Base-by-base conservation (phyloP, 129 eudicot species). In the Solidago caesia region DNA sequence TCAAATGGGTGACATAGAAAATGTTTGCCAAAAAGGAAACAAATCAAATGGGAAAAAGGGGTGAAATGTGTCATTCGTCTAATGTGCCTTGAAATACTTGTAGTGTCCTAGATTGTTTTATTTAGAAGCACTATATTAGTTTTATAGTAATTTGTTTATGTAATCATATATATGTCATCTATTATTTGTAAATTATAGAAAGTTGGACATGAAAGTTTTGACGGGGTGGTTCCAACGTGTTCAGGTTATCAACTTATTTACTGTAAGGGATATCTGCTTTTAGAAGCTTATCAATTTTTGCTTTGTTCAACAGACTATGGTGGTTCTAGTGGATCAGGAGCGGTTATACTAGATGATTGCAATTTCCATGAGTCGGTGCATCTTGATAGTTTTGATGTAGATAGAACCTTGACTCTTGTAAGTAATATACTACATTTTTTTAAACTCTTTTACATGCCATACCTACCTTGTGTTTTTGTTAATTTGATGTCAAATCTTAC, bases 311-410 rank as follows among this genome's bases (percentile, higher is more conserved):
- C 85, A 92, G 96, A 80, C 39, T 92, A 92, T 78, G 81, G 96
- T 68, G 94, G 96, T 62, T 93, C 97, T 66, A 63, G 89, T 61
- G 98, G 97, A 47, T 85, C 97, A 49, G 98, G 98, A 63, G 70
- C 86, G 2, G 98, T 93, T 76, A 88, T 93, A 49, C 79, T 93
- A 73, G 98, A 90, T 67, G 98, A 93, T 75, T 93, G 98, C 77
- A 93, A 93, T 85, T 93, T 93, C 72, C 98, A 93, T 63, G 98
- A 93, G 81, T 93, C 98, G 0, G 46, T 47, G 9, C 92, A 88
- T 89, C 88, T 87, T 61, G 98, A 92, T 83, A 92, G 86, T 74
- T 92, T 92, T 86, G 98, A 92, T 77, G 84, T 89, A 45, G 98
- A 92, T 80, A 83, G 98, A 82, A 92, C 98, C 44, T 63, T 92